These are phyloP conservation scores for Penicillium daleae DNA, from an alignment of 495 filamentous ascomycete genomes.

Conservation along the genomic window DNA sequence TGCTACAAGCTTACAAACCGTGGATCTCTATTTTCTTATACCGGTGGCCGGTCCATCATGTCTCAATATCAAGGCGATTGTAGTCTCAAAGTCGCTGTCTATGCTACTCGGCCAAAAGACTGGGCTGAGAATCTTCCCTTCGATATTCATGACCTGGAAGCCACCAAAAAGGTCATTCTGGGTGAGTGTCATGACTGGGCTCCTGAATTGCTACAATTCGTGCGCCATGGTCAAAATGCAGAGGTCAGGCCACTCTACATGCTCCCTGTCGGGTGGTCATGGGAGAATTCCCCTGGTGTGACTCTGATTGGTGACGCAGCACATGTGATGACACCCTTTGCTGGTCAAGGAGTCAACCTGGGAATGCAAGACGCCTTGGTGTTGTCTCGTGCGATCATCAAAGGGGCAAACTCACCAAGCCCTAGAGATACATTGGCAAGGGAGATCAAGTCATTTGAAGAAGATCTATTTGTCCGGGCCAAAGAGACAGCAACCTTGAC, in stretches of 20 bases:
- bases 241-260: conserved; percentile 44
- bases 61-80: conserved; percentile 27
- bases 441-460: conserved; percentile 13
- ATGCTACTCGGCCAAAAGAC: conserved; percentile 6
- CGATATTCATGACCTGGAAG: conserved; percentile 6
- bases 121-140: conserved; percentile 8
- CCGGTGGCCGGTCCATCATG: conserved; percentile 18
- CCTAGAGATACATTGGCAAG: neutral
- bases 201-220: conserved; percentile 22
- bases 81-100: conserved; percentile 16
- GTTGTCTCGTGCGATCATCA: conserved; percentile 46
- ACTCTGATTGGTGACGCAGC: conserved; percentile 63
- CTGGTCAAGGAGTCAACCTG: conserved; percentile 59
- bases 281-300: conserved; percentile 40
- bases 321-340: conserved; percentile 63
- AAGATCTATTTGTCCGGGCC: conserved; percentile 8
- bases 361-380: conserved; percentile 58
- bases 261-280: conserved; percentile 58
- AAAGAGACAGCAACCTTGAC: conserved; percentile 8
- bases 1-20: conserved; percentile 20
- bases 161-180: conserved; percentile 8
- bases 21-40: conserved; percentile 23
- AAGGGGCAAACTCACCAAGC: conserved; percentile 8
- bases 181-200: conserved; percentile 33
- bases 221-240: conserved; percentile 13